Evolutionary conservation across 2,329 filamentous ascomycete genomes (phyloP), one percentile per base, ranked within the genome.

Genomic region (Stagonosporopsis tanaceti): DNA sequence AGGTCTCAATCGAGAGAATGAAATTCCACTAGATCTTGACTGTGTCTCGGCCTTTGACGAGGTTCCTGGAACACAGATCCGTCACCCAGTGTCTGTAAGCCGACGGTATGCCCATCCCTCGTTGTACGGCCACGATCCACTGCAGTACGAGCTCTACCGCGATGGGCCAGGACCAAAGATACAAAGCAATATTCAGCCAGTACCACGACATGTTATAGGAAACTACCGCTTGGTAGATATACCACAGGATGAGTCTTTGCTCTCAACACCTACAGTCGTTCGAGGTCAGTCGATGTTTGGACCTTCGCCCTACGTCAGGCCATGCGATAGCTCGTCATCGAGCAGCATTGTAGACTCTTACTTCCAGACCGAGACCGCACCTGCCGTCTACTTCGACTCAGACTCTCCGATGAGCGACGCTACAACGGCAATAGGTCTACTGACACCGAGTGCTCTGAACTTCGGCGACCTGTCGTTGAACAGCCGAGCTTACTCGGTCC

Each of bases 401-500:
- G 37, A 53, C 11, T 28, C 28, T 9, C 15, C 35, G 8, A 58
- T 59, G 39, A 40, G 17, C 27, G 53, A 47, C 27, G 38, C 37
- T 2, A 20, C 46, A 4, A 22, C 34, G 9, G 28, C 47, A 7
- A 20, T 39, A 2, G 48, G 45, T 5, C 39, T 51, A 15, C 15
- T 54, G 4, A 62, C 59, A 35, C 61, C 61, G 17, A 62, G 50
- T 38, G 55, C 42, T 24, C 53, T 66, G 8, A 44, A 59, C n/a
- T 62, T 66, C 20, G 54, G 60, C 22, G 47, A 52, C 20, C 44
- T 68, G 14, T 63, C 63, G 2, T 14, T 52, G n/a, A 59, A 62
- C 34, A 27, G 37, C 6, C 50, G 41, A 20, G 35, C 30, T 3
- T 42, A 28, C 40, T 38, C 52, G 7, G 30, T 51, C 3, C 47